phyloP scores from a whole-genome alignment of 108 stramenopile species.

The Skeletonema menzelii region DNA sequence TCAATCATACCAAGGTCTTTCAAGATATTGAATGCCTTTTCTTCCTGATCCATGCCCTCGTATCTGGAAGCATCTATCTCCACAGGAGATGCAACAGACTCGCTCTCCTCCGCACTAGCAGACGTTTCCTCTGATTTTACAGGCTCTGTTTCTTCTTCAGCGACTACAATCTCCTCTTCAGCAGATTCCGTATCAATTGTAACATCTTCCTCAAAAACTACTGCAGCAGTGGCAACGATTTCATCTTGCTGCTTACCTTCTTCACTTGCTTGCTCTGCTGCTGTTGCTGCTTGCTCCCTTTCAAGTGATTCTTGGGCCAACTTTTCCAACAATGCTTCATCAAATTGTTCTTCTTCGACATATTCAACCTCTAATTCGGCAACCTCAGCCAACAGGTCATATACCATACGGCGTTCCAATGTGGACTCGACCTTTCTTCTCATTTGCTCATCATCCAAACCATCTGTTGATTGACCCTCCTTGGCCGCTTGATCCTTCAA shows the following conservation, averaged over 20 bases:
- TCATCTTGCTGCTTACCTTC: slow-evolving; percentile 24
- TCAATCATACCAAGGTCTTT: slow-evolving; percentile 41
- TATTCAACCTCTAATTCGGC: slow-evolving; percentile 77
- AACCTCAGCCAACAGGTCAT: slow-evolving; percentile 81
- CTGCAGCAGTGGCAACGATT: neutral
- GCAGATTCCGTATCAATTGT: neutral
- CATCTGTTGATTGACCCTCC: slow-evolving; percentile 49
- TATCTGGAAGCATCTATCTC: slow-evolving; percentile 33
- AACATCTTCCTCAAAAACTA: slow-evolving; percentile 3
- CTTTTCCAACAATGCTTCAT: slow-evolving; percentile 75
- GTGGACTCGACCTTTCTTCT: slow-evolving; percentile 78
- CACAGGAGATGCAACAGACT: slow-evolving; percentile 17
- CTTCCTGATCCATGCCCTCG: slow-evolving; percentile 52
- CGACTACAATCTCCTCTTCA: slow-evolving; percentile 2
- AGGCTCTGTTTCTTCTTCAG: slow-evolving; percentile 4
- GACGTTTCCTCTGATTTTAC: neutral
- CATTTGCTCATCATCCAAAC: slow-evolving; percentile 72
- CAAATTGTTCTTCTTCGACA: slow-evolving; percentile 66
- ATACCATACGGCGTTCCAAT: slow-evolving; percentile 73
- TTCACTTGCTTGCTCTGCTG: slow-evolving; percentile 7
- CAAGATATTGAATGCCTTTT: slow-evolving; percentile 58
- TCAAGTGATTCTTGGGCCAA: slow-evolving; percentile 75
- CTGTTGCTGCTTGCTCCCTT: slow-evolving; percentile 49
- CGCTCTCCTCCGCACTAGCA: slow-evolving; percentile 5
- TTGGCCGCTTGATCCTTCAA: slow-evolving; percentile 73